phyloP scores from a whole-genome alignment of 768 basidiomycete species.

The Russula brevipes region DNA sequence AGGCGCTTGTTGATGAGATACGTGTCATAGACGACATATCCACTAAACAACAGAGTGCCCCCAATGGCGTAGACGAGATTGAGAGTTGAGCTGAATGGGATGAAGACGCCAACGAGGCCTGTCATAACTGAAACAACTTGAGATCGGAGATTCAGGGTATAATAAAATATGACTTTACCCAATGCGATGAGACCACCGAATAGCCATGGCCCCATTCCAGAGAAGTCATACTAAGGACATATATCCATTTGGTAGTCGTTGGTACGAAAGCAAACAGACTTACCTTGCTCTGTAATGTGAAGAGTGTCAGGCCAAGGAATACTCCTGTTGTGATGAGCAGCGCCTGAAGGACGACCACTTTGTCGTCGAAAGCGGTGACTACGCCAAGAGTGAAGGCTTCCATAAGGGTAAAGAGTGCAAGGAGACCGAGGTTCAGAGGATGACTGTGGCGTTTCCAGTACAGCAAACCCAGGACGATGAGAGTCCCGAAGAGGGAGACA shows the following conservation, averaged over 20 bases:
- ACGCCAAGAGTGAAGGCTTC: conserved; percentile 91
- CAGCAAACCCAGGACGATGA: conserved; percentile 72
- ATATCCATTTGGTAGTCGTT: background rate
- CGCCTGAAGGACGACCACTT: conserved; percentile 76
- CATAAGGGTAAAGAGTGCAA: conserved; percentile 83
- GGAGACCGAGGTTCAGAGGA: conserved; percentile 79
- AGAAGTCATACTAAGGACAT: conserved; percentile 77
- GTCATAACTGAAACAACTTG: conserved; percentile 53
- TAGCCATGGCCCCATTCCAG: conserved; percentile 85
- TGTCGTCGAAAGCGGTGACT: conserved; percentile 70
- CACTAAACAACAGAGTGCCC: conserved; percentile 80
- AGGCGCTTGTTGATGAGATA: conserved; percentile 83
- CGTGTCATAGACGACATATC: conserved; percentile 89
- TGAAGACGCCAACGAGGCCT: conserved; percentile 75
- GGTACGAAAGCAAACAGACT: conserved; percentile 14
- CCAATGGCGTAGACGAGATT: conserved; percentile 77
- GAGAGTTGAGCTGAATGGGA: conserved; percentile 78
- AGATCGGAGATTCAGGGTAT: background rate
- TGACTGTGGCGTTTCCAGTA: conserved; percentile 93
- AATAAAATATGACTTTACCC: conserved; percentile 38
- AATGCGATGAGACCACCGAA: conserved; percentile 81
- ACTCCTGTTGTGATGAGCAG: conserved; percentile 88
- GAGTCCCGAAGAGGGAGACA: conserved; percentile 69
- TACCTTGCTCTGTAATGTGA: conserved; percentile 92
- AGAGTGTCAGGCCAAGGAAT: conserved; percentile 89